Conservation (phyloP, 2,329 filamentous ascomycete genomes). For the Colletotrichum filicis region DNA sequence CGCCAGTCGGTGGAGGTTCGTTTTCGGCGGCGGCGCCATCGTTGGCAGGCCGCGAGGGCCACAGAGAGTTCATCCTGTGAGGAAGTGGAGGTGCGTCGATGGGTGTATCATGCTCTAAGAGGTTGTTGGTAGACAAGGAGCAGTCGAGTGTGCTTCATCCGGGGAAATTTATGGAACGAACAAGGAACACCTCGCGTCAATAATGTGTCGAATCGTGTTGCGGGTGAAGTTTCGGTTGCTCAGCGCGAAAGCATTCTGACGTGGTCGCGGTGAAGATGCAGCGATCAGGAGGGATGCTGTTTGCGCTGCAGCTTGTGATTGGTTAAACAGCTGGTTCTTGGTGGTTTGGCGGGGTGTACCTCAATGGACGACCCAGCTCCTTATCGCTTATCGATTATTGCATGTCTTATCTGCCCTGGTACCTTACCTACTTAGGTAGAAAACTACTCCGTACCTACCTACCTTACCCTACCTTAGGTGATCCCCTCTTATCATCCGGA, state of each 20-base stretch:
- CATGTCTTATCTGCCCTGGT: neutral
- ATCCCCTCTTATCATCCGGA: neutral
- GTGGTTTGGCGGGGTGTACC: conserved; percentile 30
- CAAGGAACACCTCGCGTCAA: conserved; percentile 6
- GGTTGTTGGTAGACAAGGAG: neutral
- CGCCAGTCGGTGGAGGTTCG: conserved; percentile 41
- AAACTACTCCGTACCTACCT: too few species aligned
- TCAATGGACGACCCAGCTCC: conserved; percentile 1
- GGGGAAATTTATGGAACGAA: neutral
- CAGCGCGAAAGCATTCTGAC: conserved; percentile 13
- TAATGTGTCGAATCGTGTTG: conserved; percentile 1
- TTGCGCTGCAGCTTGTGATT: conserved; percentile 33
- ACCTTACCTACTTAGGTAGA: too few species aligned
- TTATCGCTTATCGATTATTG: neutral
- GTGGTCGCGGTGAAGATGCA: conserved; percentile 21
- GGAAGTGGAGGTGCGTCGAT: conserved; percentile 9
- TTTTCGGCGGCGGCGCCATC: conserved; percentile 42
- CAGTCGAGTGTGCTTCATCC: neutral
- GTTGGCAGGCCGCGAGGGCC: conserved; percentile 50
- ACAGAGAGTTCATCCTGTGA: conserved; percentile 57
- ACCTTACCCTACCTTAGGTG: too few species aligned
- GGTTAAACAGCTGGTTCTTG: conserved; percentile 1
- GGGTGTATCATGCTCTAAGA: conserved; percentile 22
- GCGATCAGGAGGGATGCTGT: conserved; percentile 30
- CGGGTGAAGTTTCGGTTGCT: neutral